These are phyloP conservation scores for Spathaspora girioi DNA, from an alignment of 805 yeast species.

Conservation along the genomic window DNA sequence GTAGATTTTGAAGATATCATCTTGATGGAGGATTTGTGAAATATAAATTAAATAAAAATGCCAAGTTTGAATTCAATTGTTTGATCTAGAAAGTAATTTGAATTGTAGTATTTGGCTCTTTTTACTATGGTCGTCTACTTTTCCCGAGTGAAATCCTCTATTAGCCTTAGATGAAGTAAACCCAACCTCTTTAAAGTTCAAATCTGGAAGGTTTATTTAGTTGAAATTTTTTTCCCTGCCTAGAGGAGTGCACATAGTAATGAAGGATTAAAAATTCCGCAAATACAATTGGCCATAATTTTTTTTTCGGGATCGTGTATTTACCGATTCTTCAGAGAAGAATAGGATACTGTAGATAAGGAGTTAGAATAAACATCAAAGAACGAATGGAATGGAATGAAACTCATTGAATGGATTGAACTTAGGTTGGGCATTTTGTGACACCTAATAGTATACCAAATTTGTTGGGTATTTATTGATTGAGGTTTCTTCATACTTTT, in stretches of 20 bases:
- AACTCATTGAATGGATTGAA: too few relatives aligned
- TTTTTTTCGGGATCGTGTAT: background rate
- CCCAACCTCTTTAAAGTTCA: background rate
- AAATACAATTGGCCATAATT: background rate
- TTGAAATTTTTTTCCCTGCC: background rate
- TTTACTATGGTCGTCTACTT: background rate
- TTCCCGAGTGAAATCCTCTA: background rate
- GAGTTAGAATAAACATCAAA: too few relatives aligned
- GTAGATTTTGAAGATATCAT: background rate
- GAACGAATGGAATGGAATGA: too few relatives aligned
- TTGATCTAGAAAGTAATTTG: background rate
- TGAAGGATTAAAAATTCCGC: background rate
- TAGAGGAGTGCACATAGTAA: background rate
- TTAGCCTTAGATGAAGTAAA: background rate
- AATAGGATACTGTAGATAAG: too few relatives aligned
- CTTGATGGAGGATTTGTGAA: background rate
- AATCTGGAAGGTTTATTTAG: background rate
- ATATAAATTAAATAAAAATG: background rate
- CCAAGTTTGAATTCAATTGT: background rate
- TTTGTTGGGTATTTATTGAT: too few relatives aligned
- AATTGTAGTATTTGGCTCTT: background rate
- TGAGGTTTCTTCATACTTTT: too few relatives aligned
- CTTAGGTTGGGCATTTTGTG: too few relatives aligned
- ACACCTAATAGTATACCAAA: too few relatives aligned
- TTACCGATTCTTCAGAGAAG: background rate